A percentile compares a stretch with the other conserved stretches of the same genome.
These are phyloP conservation scores for Xylaria digitata DNA, from an alignment of 2,329 filamentous ascomycete species.

Conservation along the genomic window DNA sequence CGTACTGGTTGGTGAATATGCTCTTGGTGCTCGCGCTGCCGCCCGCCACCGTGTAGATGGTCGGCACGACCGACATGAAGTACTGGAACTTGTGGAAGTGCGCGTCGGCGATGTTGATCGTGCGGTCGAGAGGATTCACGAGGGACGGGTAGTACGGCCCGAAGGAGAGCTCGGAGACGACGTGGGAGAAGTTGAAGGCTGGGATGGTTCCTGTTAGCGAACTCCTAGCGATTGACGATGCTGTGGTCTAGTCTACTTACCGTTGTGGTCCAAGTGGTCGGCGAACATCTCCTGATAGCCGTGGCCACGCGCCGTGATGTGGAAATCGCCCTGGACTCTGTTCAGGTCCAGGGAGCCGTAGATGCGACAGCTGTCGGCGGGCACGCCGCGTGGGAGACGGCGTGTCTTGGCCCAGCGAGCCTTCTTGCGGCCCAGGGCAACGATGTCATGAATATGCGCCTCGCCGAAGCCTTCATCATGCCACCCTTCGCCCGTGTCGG, in stretches of 20 bases:
- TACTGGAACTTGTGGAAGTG: conserved; percentile 99
- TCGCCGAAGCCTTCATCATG: conserved; percentile 77
- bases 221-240: background rate
- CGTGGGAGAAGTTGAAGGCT: conserved; percentile 98
- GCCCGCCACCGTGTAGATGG: conserved; percentile 79
- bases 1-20: conserved; percentile 96
- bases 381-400: conserved; percentile 61
- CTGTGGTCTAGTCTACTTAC: conserved; percentile 62
- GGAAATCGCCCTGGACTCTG: conserved; percentile 97
- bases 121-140: conserved; percentile 92
- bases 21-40: conserved; percentile 61
- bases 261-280: conserved; percentile 80
- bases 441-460: conserved; percentile 91
- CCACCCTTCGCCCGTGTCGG: conserved; percentile 68
- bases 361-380: conserved; percentile 82
- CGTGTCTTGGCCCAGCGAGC: conserved; percentile 82
- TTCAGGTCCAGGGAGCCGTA: conserved; percentile 92
- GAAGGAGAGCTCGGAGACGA: conserved; percentile 95
- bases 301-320: conserved; percentile 94
- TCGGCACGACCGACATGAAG: conserved; percentile 94
- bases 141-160: conserved; percentile 96
- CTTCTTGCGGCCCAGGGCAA: conserved; percentile 73
- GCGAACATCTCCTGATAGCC: conserved; percentile 83
- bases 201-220: conserved; percentile 41
- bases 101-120: conserved; percentile 76